Evolutionary conservation across 371 early-diverging fungal species (phyloP), one percentile per base, ranked within the genome.

Genomic region (Dinochytrium kinnereticum): DNA sequence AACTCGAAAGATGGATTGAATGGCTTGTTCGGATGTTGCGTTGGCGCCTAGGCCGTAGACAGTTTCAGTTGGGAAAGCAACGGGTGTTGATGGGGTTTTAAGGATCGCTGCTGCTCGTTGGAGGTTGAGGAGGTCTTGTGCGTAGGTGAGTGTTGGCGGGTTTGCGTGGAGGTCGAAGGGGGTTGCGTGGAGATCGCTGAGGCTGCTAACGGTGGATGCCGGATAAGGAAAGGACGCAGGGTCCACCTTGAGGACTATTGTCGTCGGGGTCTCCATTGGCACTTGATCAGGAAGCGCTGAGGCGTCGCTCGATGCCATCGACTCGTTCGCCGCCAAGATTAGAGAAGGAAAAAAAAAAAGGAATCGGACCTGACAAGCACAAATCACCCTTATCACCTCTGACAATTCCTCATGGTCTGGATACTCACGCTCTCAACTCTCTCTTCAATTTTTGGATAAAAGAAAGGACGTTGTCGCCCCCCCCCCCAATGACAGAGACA

Each of bases 31-130:
- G 50, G 87, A 80, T 21, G 95, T 84, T 0, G 98, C 98, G 78
- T 95, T 93, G 66, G 97, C 96, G 0, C 96, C 99, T 31, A 99
- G 87, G 0, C 99, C 99, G 81, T 99, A 99, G 1, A 99, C 99
- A 0, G 99, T 99, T 80, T 99, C 99, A 17, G 99, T 99, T 10
- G 99, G 99, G 51, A 99, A 94, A 13, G 95, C 98, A 7, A 99
- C 93, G 10, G 89, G 83, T 17, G 40, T 30, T 3, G 3, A 13
- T 31, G 28, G 34, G 44, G 13, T 44, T 17, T 34, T 17, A 19
- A 61, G 61, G 34, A 34, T 34, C 34, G 37, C 5, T 3, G 61
- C 61, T 13, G 61, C 61, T 33, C 37, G 31, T 7, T 33, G 17
- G 24, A 61, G 61, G 26, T 31, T 37, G 7, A 21, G 5, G 26